Percentiles rank a stretch among this genome's conserved stretches.
Evolutionary conservation across 768 basidiomycete species (phyloP).

Genomic region (Rhodotorula babjevae): DNA sequence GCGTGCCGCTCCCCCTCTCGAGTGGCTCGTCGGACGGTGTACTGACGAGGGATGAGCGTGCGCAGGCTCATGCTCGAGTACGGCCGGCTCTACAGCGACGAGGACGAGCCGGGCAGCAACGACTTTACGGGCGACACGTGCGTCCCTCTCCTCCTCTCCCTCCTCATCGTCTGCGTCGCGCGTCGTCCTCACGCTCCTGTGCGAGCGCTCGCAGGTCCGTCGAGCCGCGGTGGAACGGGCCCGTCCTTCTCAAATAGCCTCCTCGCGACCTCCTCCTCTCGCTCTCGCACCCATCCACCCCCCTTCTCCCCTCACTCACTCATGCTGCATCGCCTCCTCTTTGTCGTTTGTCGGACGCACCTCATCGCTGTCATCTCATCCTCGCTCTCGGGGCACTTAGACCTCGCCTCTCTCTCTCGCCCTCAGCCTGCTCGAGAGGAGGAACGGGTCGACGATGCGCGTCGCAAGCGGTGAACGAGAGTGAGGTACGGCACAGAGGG

Average conservation of each 20-base stretch:
- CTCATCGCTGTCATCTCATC: not conserved
- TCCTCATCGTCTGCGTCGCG: too few relatives aligned
- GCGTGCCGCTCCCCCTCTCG: not conserved
- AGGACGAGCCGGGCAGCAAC: conserved; percentile 36
- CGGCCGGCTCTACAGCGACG: conserved; percentile 38
- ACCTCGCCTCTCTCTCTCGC: not conserved
- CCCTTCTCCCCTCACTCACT: too few relatives aligned
- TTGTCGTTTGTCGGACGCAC: not conserved
- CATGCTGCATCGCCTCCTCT: too few relatives aligned
- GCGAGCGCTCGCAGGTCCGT: not conserved
- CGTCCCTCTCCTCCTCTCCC: not conserved
- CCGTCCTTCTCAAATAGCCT: not conserved
- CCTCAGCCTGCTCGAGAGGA: not conserved
- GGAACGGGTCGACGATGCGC: not conserved
- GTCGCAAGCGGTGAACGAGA: not conserved
- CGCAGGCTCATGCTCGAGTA: conserved; percentile 40
- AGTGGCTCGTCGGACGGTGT: too few relatives aligned
- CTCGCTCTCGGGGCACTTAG: not conserved
- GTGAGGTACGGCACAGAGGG: not conserved
- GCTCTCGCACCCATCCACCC: too few relatives aligned
- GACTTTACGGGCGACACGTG: conserved; percentile 37
- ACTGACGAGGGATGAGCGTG: too few relatives aligned
- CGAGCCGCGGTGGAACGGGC: conserved; percentile 8
- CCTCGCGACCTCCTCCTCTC: too few relatives aligned
- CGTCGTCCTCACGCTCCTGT: not conserved